A percentile compares a stretch with the other conserved stretches of the same genome.
phyloP scores from a whole-genome alignment of 768 basidiomycete genomes.

The Psilocybe subaeruginosa region DNA sequence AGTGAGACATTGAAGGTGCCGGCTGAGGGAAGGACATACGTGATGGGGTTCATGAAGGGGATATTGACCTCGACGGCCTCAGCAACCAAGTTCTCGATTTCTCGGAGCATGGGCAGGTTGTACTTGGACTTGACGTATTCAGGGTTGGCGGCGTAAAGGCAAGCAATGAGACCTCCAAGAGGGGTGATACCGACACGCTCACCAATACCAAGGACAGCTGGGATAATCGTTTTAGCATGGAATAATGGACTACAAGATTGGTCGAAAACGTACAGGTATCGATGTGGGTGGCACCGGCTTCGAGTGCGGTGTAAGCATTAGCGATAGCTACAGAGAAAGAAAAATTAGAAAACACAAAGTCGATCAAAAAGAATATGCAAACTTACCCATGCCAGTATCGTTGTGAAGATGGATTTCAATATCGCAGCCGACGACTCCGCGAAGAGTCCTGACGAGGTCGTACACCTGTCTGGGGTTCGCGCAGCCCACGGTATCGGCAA shows the following conservation, averaged over 20 bases:
- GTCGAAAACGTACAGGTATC: conserved; percentile 78
- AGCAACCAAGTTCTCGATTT: conserved; percentile 98
- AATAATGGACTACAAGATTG: conserved; percentile 4
- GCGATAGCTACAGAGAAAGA: conserved; percentile 68
- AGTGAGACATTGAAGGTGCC: conserved; percentile 1
- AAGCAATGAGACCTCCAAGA: conserved; percentile 94
- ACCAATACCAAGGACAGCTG: conserved; percentile 95
- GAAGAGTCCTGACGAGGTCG: conserved; percentile 93
- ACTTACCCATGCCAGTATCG: conserved; percentile 92
- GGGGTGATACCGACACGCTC: conserved; percentile 99
- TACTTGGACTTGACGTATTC: conserved; percentile 99
- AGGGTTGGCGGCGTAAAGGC: conserved; percentile 95
- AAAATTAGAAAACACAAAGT: neutral
- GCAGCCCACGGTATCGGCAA: conserved; percentile 98
- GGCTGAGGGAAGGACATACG: conserved; percentile 46
- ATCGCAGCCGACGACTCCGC: conserved; percentile 96
- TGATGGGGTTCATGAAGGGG: conserved; percentile 96
- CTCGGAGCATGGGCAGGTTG: conserved; percentile 95
- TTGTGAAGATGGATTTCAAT: conserved; percentile 99
- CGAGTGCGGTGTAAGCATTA: conserved; percentile 96
- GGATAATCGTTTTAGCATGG: neutral
- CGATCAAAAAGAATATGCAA: neutral
- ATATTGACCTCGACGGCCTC: conserved; percentile 98
- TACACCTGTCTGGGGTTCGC: conserved; percentile 99
- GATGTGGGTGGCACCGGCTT: conserved; percentile 98